phyloP scores from a whole-genome alignment of 225 moss, liverwort and hornwort genomes.

The Bryoerythrophyllum caledonicum region DNA sequence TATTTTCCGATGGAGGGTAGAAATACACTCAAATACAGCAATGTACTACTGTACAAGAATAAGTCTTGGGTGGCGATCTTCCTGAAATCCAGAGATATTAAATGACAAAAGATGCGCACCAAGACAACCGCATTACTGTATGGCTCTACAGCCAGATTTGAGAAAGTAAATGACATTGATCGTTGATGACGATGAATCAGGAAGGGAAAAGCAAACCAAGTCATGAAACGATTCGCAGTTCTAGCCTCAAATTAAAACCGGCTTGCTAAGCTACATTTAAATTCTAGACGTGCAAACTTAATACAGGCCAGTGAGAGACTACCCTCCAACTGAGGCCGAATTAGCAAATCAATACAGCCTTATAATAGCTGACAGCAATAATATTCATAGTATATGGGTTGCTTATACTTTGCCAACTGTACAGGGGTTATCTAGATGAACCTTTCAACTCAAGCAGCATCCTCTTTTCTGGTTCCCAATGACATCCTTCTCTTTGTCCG shows the following conservation, averaged over 20 bases:
- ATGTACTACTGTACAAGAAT: background rate
- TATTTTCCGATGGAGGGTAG: background rate
- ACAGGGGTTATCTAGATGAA: slow-evolving; percentile 7
- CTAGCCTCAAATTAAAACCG: slow-evolving; percentile 7
- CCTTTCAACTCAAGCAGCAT: slow-evolving; percentile 45
- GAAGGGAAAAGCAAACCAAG: background rate
- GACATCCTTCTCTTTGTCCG: slow-evolving; percentile 44
- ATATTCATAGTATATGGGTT: slow-evolving; percentile 14
- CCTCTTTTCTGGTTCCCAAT: slow-evolving; percentile 42
- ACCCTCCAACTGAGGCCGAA: slow-evolving; percentile 19
- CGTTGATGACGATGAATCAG: background rate
- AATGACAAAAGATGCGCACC: background rate
- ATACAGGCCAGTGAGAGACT: slow-evolving; percentile 30
- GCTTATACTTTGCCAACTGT: slow-evolving; percentile 31
- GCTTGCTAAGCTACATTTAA: background rate
- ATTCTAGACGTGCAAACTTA: background rate
- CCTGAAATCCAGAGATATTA: background rate
- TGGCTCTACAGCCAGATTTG: background rate
- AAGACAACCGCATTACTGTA: no score
- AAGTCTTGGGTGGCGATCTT: background rate
- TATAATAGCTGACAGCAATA: slow-evolving; percentile 13
- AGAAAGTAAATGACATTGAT: background rate
- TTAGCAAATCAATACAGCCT: slow-evolving; percentile 12
- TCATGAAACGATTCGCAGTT: background rate
- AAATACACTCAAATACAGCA: background rate